A percentile compares a stretch with the other conserved stretches of the same genome.
Conservation (phyloP, 2,329 filamentous ascomycete species). For the Harringtonia lauricola region DNA sequence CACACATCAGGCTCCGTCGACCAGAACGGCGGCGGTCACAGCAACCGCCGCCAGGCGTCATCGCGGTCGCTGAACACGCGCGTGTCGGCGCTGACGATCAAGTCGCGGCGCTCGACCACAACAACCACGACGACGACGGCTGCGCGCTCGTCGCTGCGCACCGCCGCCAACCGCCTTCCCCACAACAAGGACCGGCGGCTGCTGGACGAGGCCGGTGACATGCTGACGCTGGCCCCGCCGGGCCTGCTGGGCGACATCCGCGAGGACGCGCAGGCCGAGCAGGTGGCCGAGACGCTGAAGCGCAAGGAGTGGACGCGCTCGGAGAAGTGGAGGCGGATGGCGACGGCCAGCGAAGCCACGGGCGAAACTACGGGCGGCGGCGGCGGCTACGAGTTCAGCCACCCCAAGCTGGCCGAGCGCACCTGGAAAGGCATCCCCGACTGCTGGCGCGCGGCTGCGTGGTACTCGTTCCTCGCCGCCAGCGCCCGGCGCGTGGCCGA, state of each 20-base stretch:
- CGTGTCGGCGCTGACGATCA: constrained; percentile 37
- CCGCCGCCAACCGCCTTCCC: constrained; percentile 47
- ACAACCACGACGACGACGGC: background rate
- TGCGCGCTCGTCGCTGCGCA: constrained; percentile 38
- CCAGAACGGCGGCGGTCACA: too few species aligned
- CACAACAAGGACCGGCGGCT: constrained; percentile 49
- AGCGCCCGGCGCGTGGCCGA: constrained; percentile 42
- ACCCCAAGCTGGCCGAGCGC: constrained; percentile 76
- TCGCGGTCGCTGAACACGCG: constrained; percentile 48
- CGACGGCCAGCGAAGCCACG: too few species aligned
- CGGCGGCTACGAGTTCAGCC: constrained; percentile 70
- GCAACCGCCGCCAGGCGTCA: constrained; percentile 47
- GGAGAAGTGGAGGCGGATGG: constrained; percentile 60
- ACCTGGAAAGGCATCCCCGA: constrained; percentile 99
- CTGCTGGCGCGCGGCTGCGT: constrained; percentile 84
- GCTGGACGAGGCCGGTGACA: constrained; percentile 56
- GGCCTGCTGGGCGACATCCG: constrained; percentile 39
- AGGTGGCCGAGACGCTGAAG: constrained; percentile 43
- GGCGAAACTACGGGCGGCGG: too few species aligned
- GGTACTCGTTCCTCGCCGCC: constrained; percentile 81
- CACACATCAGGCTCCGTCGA: too few species aligned
- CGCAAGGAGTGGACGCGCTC: constrained; percentile 51
- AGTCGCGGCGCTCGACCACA: constrained; percentile 26
- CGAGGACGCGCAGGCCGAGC: constrained; percentile 43
- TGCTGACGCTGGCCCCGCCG: constrained; percentile 49